A percentile compares a stretch with the other conserved stretches of the same genome.
phyloP scores from a whole-genome alignment of 495 filamentous ascomycete species.

The Saxispiralis lemnorum region DNA sequence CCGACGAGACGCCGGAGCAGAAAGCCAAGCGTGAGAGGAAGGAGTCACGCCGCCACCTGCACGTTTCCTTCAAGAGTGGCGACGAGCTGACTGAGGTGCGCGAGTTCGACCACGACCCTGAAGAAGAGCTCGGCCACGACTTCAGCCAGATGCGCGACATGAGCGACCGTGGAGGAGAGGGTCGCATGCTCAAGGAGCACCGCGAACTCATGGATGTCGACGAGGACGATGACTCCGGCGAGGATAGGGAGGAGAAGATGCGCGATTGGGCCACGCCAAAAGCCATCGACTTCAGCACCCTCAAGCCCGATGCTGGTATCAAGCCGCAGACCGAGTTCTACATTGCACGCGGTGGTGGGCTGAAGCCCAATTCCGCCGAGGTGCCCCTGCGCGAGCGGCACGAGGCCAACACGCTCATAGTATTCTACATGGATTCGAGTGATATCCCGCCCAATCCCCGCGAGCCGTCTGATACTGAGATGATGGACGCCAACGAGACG shows the following conservation, averaged over 20 bases:
- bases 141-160: constrained; percentile 48
- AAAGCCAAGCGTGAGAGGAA: constrained; percentile 57
- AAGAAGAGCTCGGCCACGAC: constrained; percentile 59
- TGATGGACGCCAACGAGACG: constrained; percentile 22
- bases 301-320: constrained; percentile 34
- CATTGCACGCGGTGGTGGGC: constrained; percentile 45
- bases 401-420: constrained; percentile 67
- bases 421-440: constrained; percentile 50
- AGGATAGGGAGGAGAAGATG: constrained; percentile 28
- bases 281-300: constrained; percentile 37
- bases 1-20: constrained; percentile 62
- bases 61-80: constrained; percentile 56
- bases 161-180: constrained; percentile 56
- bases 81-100: constrained; percentile 52
- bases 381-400: constrained; percentile 49
- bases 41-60: constrained; percentile 53
- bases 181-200: constrained; percentile 62
- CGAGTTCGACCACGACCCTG: constrained; percentile 60
- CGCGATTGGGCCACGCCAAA: constrained; percentile 29
- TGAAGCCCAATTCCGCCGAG: constrained; percentile 42
- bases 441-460: constrained; percentile 65
- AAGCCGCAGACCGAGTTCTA: constrained; percentile 28
- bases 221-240: constrained; percentile 44
- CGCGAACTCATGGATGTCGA: constrained; percentile 42
- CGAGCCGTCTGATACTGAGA: constrained; percentile 39